Conservation (phyloP, 2,329 filamentous ascomycete genomes). For the Claviceps quebecensis region DNA sequence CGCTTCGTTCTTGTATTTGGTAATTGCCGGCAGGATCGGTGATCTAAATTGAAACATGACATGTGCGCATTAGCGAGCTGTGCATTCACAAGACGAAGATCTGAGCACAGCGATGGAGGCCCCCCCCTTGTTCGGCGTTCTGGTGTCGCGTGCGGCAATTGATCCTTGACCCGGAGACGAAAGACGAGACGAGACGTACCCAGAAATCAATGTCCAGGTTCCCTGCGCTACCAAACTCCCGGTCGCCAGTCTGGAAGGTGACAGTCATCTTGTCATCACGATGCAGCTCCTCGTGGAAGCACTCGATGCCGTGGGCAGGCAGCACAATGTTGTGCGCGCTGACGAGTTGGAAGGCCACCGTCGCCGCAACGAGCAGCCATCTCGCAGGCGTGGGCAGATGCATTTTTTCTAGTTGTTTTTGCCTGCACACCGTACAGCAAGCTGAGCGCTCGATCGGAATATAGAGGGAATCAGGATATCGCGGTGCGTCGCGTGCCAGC, state of each 20-base stretch:
- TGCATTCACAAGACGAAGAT: neutral
- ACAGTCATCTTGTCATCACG: slow-evolving; percentile 96
- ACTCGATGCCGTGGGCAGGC: slow-evolving; percentile 84
- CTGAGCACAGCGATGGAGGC: too few relatives aligned
- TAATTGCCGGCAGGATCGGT: slow-evolving; percentile 63
- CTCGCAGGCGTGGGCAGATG: slow-evolving; percentile 24
- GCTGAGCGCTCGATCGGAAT: neutral
- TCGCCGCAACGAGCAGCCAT: slow-evolving; percentile 24
- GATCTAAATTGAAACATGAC: slow-evolving; percentile 37
- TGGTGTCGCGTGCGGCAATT: neutral
- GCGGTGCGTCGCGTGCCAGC: neutral
- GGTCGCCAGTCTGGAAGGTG: slow-evolving; percentile 93
- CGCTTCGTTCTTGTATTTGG: slow-evolving; percentile 64
- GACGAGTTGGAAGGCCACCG: slow-evolving; percentile 38
- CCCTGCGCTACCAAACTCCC: slow-evolving; percentile 86
- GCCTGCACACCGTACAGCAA: neutral
- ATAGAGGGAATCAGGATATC: neutral
- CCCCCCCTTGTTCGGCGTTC: neutral
- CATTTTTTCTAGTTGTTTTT: slow-evolving; percentile 10
- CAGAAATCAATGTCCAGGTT: slow-evolving; percentile 97
- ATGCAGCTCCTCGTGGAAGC: slow-evolving; percentile 90
- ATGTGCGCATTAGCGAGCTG: neutral
- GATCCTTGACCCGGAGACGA: neutral
- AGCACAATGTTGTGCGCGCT: slow-evolving; percentile 93
- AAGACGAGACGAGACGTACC: slow-evolving; percentile 41